Conservation (phyloP, 306 rosid species). For the Vigna unguiculata region DNA sequence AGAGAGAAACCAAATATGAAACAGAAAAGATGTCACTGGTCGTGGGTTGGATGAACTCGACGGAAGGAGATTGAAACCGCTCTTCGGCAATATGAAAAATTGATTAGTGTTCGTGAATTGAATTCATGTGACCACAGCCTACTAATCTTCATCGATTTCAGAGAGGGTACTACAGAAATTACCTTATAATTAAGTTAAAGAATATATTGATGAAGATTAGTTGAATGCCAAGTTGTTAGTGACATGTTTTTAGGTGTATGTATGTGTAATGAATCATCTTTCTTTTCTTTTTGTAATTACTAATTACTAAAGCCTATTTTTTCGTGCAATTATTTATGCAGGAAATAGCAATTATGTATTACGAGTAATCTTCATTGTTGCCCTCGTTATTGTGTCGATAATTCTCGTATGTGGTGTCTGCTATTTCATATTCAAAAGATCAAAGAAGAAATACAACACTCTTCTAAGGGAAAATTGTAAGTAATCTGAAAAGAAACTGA, state of each 20-base stretch:
- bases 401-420: conserved; percentile 28
- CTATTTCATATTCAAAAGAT: conserved; percentile 41
- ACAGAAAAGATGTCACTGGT: too few relatives aligned
- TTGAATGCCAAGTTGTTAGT: background rate
- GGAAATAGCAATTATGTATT: conserved; percentile 31
- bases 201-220: background rate
- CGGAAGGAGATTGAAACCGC: too few relatives aligned
- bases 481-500: background rate
- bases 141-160: too few relatives aligned
- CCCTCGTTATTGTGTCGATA: background rate
- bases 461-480: conserved; percentile 40
- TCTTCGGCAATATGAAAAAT: too few relatives aligned
- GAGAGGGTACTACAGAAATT: too few relatives aligned
- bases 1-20: too few relatives aligned
- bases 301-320: background rate
- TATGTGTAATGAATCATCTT: background rate
- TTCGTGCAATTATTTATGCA: conserved; percentile 28
- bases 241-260: background rate
- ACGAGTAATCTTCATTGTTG: conserved; percentile 39
- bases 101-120: too few relatives aligned
- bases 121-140: too few relatives aligned
- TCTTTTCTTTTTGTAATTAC: background rate
- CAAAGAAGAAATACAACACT: conserved; percentile 35
- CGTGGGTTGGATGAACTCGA: too few relatives aligned
- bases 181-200: too few relatives aligned